phyloP scores from a whole-genome alignment of 345 rosid genomes.

The Pistacia atlantica region DNA sequence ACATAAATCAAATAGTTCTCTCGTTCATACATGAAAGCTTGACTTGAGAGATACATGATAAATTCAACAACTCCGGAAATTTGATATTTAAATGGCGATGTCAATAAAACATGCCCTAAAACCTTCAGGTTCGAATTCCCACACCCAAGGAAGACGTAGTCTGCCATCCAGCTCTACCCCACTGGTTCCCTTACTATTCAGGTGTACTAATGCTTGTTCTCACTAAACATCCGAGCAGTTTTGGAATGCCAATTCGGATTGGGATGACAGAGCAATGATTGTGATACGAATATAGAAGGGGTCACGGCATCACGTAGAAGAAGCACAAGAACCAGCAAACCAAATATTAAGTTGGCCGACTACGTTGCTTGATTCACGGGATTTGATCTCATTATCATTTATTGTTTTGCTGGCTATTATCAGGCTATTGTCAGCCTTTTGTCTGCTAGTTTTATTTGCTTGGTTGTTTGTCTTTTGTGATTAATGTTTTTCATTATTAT shows the following conservation, averaged over 20 bases:
- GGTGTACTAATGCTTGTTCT: conserved; percentile 72
- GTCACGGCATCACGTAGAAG: too few relatives aligned
- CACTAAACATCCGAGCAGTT: conserved; percentile 78
- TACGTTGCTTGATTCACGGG: too few relatives aligned
- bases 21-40: conserved; percentile 13
- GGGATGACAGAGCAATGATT: conserved; percentile 77
- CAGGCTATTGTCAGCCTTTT: too few relatives aligned
- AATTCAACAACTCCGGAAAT: conserved; percentile 1
- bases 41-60: conserved; percentile 1
- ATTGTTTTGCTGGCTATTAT: too few relatives aligned
- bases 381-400: too few relatives aligned
- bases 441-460: too few relatives aligned
- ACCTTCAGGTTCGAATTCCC: conserved; percentile 9
- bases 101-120: conserved; percentile 5
- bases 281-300: too few relatives aligned
- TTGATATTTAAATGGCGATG: conserved; percentile 9
- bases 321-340: too few relatives aligned
- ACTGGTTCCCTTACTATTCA: conserved; percentile 63
- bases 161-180: conserved; percentile 81
- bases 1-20: conserved; percentile 12
- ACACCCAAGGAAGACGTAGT: conserved; percentile 26
- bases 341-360: too few relatives aligned
- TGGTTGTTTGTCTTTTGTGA: too few relatives aligned
- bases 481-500: too few relatives aligned
- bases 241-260: conserved; percentile 80